These are phyloP conservation scores for Pichia phayaonensis DNA, from an alignment of 805 yeast species.

Conservation along the genomic window DNA sequence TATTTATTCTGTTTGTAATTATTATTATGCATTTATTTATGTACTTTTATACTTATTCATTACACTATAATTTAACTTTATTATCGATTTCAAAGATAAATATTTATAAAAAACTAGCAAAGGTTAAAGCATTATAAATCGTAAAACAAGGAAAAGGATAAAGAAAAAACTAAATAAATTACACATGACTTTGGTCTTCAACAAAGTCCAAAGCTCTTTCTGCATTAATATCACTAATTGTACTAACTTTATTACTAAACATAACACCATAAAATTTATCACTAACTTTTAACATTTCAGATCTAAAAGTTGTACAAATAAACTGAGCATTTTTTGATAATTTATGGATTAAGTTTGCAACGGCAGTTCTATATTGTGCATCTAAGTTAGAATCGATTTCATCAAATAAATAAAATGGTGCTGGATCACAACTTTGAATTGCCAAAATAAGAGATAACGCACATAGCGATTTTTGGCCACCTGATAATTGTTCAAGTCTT, in stretches of 20 bases:
- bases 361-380: slow-evolving; percentile 82
- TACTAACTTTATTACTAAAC: slow-evolving; percentile 74
- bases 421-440: slow-evolving; percentile 91
- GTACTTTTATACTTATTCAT: background rate
- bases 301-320: slow-evolving; percentile 92
- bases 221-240: slow-evolving; percentile 60
- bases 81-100: too few relatives aligned
- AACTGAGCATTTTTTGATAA: slow-evolving; percentile 74
- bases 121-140: background rate
- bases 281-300: slow-evolving; percentile 85
- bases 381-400: slow-evolving; percentile 96
- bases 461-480: slow-evolving; percentile 96
- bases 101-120: background rate
- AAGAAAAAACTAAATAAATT: background rate
- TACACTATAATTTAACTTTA: background rate
- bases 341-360: slow-evolving; percentile 64
- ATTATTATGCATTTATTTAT: background rate
- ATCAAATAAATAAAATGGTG: slow-evolving; percentile 92
- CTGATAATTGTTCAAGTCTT: slow-evolving; percentile 84
- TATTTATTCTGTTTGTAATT: background rate
- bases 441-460: slow-evolving; percentile 92
- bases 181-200: slow-evolving; percentile 46
- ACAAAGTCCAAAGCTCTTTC: slow-evolving; percentile 79
- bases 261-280: slow-evolving; percentile 83
- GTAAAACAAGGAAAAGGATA: background rate